phyloP scores from a whole-genome alignment of 306 rosid species.

The Prunus persica region DNA sequence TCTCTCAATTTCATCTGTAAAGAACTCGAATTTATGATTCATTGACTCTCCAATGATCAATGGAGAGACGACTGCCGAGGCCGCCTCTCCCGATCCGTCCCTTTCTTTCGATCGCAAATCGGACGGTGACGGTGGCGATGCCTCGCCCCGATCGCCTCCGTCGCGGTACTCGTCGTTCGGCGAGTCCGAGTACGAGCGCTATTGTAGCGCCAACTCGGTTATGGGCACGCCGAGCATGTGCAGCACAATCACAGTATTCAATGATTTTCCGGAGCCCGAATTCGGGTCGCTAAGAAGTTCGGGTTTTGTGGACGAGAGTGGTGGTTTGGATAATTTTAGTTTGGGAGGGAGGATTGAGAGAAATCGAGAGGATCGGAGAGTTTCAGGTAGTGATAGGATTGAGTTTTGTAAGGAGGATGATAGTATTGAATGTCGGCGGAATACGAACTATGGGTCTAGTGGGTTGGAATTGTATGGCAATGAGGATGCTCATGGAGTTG shows the following conservation, averaged over 20 bases:
- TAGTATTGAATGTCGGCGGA: neutral
- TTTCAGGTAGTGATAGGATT: conserved; percentile 23
- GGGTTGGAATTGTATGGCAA: conserved; percentile 53
- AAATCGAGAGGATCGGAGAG: conserved; percentile 25
- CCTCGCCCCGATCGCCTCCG: conserved; percentile 21
- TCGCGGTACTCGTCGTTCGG: conserved; percentile 74
- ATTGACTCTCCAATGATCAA: conserved; percentile 34
- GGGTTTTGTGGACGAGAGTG: conserved; percentile 42
- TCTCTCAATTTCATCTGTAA: neutral
- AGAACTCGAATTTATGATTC: conserved; percentile 3
- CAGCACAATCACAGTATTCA: conserved; percentile 63
- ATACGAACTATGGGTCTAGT: conserved; percentile 29
- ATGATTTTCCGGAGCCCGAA: conserved; percentile 59
- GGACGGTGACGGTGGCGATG: conserved; percentile 28
- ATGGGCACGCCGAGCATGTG: conserved; percentile 80
- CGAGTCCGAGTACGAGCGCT: conserved; percentile 86
- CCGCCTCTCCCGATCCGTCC: conserved; percentile 42
- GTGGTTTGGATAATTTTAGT: conserved; percentile 49
- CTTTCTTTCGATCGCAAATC: conserved; percentile 37
- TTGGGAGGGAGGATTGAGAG: conserved; percentile 41
- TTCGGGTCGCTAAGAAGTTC: conserved; percentile 38
- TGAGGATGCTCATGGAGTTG: conserved; percentile 34
- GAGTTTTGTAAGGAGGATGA: conserved; percentile 20
- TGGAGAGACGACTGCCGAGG: conserved; percentile 37
- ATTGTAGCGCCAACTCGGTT: conserved; percentile 79